A percentile compares a stretch with the other conserved stretches of the same genome.
These are phyloP conservation scores for Yamadazyma jaroonii DNA, from an alignment of 1,139 yeast genomes.

Conservation along the genomic window DNA sequence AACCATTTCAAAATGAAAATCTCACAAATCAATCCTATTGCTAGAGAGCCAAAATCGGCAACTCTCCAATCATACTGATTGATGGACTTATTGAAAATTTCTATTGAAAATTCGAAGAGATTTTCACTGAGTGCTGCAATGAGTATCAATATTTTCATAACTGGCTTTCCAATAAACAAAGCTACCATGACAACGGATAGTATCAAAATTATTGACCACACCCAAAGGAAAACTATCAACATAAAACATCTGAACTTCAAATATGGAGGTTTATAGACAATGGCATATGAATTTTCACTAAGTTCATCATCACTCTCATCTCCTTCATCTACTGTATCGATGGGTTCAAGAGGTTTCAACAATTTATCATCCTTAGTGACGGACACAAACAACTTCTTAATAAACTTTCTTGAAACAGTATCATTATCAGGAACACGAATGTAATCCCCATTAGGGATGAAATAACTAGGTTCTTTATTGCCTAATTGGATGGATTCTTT, in stretches of 20 bases:
- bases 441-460: constrained; percentile 75
- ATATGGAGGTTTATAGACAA: constrained; percentile 85
- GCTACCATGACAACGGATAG: constrained; percentile 30
- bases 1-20: constrained; percentile 16
- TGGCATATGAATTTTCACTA: constrained; percentile 58
- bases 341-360: constrained; percentile 23
- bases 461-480: constrained; percentile 36
- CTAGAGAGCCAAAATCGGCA: constrained; percentile 24
- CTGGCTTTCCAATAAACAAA: constrained; percentile 41
- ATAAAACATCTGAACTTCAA: constrained; percentile 59
- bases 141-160: constrained; percentile 14
- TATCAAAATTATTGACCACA: constrained; percentile 57
- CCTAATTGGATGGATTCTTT: constrained; percentile 47
- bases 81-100: not conserved
- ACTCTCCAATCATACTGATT: constrained; percentile 19
- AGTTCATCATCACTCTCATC: constrained; percentile 46
- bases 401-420: constrained; percentile 61
- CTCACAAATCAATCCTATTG: constrained; percentile 20
- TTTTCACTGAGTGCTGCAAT: not conserved
- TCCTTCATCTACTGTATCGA: constrained; percentile 12
- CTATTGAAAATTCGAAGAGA: not conserved
- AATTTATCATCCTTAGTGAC: constrained; percentile 80
- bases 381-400: constrained; percentile 68
- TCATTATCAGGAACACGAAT: constrained; percentile 88
- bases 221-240: constrained; percentile 65